Base-by-base conservation (phyloP, 306 rosid genomes). In the Rosa multiflora region DNA sequence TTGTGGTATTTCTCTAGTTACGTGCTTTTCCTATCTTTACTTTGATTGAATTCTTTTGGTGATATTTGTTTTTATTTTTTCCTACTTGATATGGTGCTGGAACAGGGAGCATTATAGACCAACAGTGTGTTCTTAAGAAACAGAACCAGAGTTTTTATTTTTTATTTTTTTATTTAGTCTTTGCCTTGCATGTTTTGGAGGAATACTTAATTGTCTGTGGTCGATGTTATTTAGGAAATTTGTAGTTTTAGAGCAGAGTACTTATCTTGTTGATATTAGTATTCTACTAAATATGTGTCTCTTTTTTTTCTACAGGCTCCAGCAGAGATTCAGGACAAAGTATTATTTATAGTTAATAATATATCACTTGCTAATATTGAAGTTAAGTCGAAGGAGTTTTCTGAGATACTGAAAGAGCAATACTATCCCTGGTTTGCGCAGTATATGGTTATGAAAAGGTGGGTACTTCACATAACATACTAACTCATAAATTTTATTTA, bases 381-480 rank as follows among this genome's bases (percentile, higher is more conserved):
- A 76, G 85, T 86, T 51, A 96, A 93, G 85, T 88, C 93, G 70
- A 96, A 89, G 82, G 97, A 93, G 59, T 81, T 93, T 49, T 75
- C 83, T 43, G 98, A 96, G 73, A 83, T 90, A 83, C 79, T 93
- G 78, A 91, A 93, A 83, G 98, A 90, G 87, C 96, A 88, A 79
- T 89, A 89, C 83, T 82, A 89, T 89, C 92, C 98, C 26, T 96
- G 99, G 99, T 96, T 96, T 90, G 98, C 99, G 0, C 92, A 96
- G 83, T 96, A 96, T 84, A 93, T 96, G 97, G 99, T 96, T 62
- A 93, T 93, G 99, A 96, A 96, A 88, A 96, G 99, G 99, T 96
- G 56, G 35, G 87, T 40, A 74, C 20, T 47, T 29, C 1, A 44
- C 23, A 69, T 63, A 40, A 13, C 63, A 17, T 47, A 32, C n/a